Base-by-base conservation (phyloP, 192 early-diverging fungal genomes). In the Jimgerdemannia lactiflua region DNA sequence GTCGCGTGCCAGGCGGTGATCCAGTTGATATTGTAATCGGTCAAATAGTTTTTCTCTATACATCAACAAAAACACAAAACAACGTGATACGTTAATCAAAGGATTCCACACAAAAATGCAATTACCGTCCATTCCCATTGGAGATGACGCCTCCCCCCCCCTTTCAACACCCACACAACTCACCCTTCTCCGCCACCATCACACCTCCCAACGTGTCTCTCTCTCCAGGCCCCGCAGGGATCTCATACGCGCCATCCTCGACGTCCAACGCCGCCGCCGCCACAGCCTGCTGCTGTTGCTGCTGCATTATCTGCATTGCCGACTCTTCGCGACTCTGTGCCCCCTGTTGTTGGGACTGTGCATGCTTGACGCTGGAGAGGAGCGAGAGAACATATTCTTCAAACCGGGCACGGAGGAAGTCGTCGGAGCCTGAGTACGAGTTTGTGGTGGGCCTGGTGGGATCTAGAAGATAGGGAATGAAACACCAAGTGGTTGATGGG, bases 341-440 rank as follows among this genome's bases (percentile, higher is more conserved):
- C 44, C 29, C 29, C 29, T 29, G 29, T 1, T 85, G 76, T 17
- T 78, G 75, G 39, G 71, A 78, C 66, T 87, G 88, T 2, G 87
- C 80, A 64, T 88, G 81, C 67, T 91, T 92, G 39, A 89, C 86
- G 39, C 90, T 91, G 2, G 88, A 86, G n/a, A 94, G 77, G 18
- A 95, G 74, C 0, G 89, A 86, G 54, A 90, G 74, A 3, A 94
- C 80, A 75, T 95, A 95, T 65, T 86, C 82, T 83, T 95, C 94
- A 73, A 95, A 94, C 43, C 91, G 85, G 29, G 87, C 82, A 18
- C 94, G 86, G 49, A 95, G 85, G 74, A 93, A 92, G 67, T 94
- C 92, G 68, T 95, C 94, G n/a, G 87, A 89, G 49, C 94, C 94
- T 39, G 86, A 82, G 69, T 92, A 95, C 7, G 87, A 85, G 4